These are phyloP conservation scores for Pelargonium myrrhifolium DNA, from an alignment of 441 rosid genomes.

Conservation along the genomic window DNA sequence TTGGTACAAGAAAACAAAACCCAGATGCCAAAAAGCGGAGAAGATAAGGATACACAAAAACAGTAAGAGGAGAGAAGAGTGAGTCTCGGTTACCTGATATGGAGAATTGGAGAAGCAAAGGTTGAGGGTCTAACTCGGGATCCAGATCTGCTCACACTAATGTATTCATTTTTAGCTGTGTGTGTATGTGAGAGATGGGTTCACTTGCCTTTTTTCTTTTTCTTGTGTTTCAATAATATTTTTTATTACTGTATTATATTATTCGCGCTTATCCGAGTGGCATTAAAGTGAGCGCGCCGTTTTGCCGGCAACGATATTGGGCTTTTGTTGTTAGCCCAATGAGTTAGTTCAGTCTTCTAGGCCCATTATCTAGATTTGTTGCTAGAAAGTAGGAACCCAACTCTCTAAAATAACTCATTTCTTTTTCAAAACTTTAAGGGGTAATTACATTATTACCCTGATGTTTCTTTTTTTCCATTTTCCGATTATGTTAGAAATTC, in stretches of 20 bases:
- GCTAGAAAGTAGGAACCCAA: too few relatives aligned
- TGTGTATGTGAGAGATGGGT: neutral
- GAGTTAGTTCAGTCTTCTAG: too few relatives aligned
- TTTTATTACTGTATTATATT: neutral
- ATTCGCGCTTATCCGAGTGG: neutral
- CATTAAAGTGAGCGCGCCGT: neutral
- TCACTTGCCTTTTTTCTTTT: neutral
- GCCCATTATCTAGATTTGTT: too few relatives aligned
- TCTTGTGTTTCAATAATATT: too few relatives aligned
- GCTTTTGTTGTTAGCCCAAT: neutral
- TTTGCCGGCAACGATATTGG: neutral
- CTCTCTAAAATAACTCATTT: too few relatives aligned
- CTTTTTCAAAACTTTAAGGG: too few relatives aligned
- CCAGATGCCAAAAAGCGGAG: neutral
- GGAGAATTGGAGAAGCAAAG: neutral
- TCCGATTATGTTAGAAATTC: too few relatives aligned
- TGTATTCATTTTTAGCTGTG: neutral
- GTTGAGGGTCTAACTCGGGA: neutral
- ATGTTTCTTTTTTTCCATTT: too few relatives aligned
- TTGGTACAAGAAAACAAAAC: neutral
- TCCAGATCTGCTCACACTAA: neutral
- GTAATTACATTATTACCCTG: too few relatives aligned
- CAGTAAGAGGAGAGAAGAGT: neutral
- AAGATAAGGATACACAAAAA: neutral
- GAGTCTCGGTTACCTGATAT: neutral